A percentile compares a stretch with the other conserved stretches of the same genome.
phyloP scores from a whole-genome alignment of 495 filamentous ascomycete species.

The Evansstolkia leycettana region DNA sequence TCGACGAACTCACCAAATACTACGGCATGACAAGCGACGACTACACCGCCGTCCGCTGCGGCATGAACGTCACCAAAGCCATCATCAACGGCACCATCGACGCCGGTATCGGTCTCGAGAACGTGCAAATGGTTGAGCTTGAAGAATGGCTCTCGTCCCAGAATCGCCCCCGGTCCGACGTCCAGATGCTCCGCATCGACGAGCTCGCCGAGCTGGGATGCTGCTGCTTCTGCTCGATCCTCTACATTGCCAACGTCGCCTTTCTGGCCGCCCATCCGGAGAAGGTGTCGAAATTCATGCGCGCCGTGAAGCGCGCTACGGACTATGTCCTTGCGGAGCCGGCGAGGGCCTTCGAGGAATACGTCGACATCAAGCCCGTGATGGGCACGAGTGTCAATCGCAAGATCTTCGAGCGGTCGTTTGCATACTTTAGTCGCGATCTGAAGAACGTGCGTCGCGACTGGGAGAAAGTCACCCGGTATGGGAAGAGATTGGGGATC shows the following conservation, averaged over 20 bases:
- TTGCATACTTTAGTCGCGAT: conserved; percentile 58
- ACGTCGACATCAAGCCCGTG: conserved; percentile 54
- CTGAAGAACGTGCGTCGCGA: conserved; percentile 58
- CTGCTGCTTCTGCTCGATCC: conserved; percentile 65
- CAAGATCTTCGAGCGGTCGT: conserved; percentile 63
- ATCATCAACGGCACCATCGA: conserved; percentile 55
- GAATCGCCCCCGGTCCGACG: conserved; percentile 45
- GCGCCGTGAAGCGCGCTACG: conserved; percentile 51
- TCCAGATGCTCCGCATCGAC: conserved; percentile 65
- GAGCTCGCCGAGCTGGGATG: conserved; percentile 59
- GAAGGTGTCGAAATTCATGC: conserved; percentile 46
- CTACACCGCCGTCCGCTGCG: conserved; percentile 57
- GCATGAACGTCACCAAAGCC: conserved; percentile 51
- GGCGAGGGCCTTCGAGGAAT: conserved; percentile 44
- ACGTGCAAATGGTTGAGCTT: conserved; percentile 63
- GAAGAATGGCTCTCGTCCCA: conserved; percentile 54
- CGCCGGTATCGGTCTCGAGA: conserved; percentile 60
- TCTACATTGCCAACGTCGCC: conserved; percentile 57
- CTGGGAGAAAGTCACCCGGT: conserved; percentile 58
- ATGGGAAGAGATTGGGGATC: conserved; percentile 53
- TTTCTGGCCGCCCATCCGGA: conserved; percentile 50
- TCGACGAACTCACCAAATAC: conserved; percentile 60
- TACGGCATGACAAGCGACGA: conserved; percentile 57
- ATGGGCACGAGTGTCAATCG: conserved; percentile 53
- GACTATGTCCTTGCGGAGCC: conserved; percentile 53